Percentiles rank a stretch among this genome's conserved stretches.
phyloP scores from a whole-genome alignment of 305 asterid genomes.

The Fraxinus greggii region DNA sequence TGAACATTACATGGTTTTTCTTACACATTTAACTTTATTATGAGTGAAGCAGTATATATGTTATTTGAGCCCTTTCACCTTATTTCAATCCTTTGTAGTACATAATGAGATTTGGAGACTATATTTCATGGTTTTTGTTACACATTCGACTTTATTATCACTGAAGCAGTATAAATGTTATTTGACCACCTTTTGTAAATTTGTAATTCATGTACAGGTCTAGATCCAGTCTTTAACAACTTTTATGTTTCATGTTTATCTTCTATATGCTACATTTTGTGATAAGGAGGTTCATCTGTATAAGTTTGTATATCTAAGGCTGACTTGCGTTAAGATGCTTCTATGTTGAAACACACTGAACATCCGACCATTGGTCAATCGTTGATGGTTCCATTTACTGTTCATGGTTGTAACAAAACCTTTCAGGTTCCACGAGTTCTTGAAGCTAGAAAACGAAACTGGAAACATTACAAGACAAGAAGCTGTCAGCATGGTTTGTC shows the following conservation, averaged over 20 bases:
- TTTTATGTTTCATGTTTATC: not conserved
- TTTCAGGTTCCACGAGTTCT: conserved; percentile 87
- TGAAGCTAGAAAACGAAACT: conserved; percentile 92
- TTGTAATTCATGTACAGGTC: not conserved
- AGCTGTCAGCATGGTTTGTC: conserved; percentile 94
- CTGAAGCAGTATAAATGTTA: not conserved
- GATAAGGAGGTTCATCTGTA: not conserved
- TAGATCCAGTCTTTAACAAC: not conserved
- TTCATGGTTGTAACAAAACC: conserved; percentile 13
- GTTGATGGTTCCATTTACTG: conserved; percentile 9
- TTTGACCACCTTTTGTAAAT: not conserved
- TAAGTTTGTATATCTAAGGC: not conserved
- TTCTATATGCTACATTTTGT: not conserved
- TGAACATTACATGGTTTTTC: not conserved
- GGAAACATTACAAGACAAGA: conserved; percentile 97
- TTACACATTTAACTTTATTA: not conserved
- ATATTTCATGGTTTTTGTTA: not conserved
- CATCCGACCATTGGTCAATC: not conserved
- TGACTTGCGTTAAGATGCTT: not conserved
- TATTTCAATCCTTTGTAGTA: not conserved
- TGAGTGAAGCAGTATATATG: not conserved
- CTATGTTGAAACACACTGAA: not conserved
- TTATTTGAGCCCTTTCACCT: not conserved
- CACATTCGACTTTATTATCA: not conserved
- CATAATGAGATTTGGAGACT: not conserved